phyloP scores from a whole-genome alignment of 2,329 filamentous ascomycete species.

The Chlorencoelia australis region DNA sequence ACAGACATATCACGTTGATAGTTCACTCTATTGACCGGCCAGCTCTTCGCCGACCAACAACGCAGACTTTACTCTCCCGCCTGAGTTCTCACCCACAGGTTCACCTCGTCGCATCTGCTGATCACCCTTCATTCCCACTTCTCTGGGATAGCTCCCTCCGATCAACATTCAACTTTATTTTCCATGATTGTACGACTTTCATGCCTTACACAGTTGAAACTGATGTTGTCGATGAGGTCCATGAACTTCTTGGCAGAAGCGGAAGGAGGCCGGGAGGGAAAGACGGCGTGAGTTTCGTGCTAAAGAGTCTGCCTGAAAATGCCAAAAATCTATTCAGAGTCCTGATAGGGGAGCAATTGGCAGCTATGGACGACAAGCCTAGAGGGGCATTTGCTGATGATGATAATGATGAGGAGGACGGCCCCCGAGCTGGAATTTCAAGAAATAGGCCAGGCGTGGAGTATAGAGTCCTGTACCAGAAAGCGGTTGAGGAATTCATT shows the following conservation, averaged over 20 bases:
- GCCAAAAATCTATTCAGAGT: conserved; percentile 79
- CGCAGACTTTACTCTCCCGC: conserved; percentile 64
- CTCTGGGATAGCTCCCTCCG: conserved; percentile 86
- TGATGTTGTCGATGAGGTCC: conserved; percentile 82
- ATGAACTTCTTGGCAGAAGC: conserved; percentile 74
- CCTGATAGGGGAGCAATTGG: conserved; percentile 74
- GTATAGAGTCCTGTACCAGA: conserved; percentile 86
- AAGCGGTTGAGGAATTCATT: conserved; percentile 93
- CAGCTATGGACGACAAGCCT: conserved; percentile 46
- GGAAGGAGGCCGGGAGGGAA: conserved; percentile 74
- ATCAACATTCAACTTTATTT: conserved; percentile 74
- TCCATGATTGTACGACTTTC: conserved; percentile 93
- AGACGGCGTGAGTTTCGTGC: conserved; percentile 83
- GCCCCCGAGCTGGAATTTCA: conserved; percentile 16
- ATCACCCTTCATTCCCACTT: conserved; percentile 78
- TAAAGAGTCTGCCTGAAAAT: conserved; percentile 85
- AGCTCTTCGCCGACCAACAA: conserved; percentile 58
- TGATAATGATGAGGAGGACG: conserved; percentile 32
- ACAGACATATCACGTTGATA: conserved; percentile 50
- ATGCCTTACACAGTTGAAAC: conserved; percentile 61
- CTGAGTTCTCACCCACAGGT: conserved; percentile 66
- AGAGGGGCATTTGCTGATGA: conserved; percentile 37
- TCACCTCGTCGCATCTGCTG: conserved; percentile 67
- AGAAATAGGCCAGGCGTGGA: conserved; percentile 56
- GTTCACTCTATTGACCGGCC: conserved; percentile 81